Evolutionary conservation across 306 rosid genomes (phyloP).

Genomic region (Boehmeria nivea): DNA sequence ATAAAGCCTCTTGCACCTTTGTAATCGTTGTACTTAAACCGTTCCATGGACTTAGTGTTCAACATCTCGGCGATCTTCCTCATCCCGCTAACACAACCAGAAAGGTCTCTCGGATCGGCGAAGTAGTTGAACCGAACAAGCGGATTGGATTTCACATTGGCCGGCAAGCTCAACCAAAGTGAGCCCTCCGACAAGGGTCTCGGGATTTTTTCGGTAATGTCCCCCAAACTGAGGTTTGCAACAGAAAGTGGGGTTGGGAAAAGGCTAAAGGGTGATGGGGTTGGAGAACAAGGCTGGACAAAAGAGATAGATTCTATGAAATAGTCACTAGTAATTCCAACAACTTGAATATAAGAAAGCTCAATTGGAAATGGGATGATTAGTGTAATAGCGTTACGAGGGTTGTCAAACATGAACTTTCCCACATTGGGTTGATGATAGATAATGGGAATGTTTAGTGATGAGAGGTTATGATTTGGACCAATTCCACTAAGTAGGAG

Average conservation of each 20-base stretch:
- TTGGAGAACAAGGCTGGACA: not conserved
- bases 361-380: not conserved
- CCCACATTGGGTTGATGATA: constrained; percentile 15
- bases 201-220: not conserved
- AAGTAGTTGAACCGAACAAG: constrained; percentile 15
- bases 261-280: not conserved
- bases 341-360: not conserved
- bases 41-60: not conserved
- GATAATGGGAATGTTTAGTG: constrained; percentile 10
- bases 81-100: not conserved
- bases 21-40: not conserved
- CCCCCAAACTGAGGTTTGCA: not conserved
- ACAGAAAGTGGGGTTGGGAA: not conserved
- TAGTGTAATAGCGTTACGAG: not conserved
- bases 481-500: constrained; percentile 27
- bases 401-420: constrained; percentile 19
- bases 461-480: constrained; percentile 18
- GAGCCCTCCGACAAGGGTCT: constrained; percentile 10
- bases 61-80: not conserved
- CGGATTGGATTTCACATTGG: not conserved
- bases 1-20: constrained; percentile 1
- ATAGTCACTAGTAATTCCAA: not conserved
- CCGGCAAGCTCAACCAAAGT: not conserved
- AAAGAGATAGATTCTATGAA: not conserved
- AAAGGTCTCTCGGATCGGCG: constrained; percentile 6